Conservation (phyloP, 2,329 filamentous ascomycete species). For the Paraphaeosphaeria sporulosa region DNA sequence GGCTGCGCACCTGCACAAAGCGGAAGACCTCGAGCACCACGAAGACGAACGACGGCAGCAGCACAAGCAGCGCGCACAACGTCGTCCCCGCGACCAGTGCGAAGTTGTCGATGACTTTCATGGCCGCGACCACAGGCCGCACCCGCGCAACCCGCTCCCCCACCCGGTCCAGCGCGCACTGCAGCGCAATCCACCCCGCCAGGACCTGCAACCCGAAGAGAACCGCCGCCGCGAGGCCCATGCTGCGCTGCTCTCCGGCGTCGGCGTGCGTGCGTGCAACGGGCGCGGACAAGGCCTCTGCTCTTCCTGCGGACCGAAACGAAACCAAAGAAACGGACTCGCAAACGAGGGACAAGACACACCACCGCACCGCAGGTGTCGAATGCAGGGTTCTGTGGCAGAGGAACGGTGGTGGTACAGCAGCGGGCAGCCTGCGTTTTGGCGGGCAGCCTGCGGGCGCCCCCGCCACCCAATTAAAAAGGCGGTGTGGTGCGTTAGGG, state of each 20-base stretch:
- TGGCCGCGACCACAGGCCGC: conserved; percentile 8
- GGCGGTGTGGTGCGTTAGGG: conserved; percentile 11
- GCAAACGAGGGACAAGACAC: conserved; percentile 3
- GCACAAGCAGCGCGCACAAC: conserved; percentile 18
- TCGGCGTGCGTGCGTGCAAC: not conserved
- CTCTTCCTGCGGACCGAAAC: not conserved
- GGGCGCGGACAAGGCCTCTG: not conserved
- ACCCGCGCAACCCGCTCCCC: conserved; percentile 9
- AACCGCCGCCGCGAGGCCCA: conserved; percentile 6
- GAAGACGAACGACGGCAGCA: conserved; percentile 17
- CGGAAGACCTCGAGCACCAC: conserved; percentile 17
- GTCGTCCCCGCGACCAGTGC: conserved; percentile 13
- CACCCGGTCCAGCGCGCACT: conserved; percentile 11
- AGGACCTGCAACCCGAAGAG: conserved; percentile 11
- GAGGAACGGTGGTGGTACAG: conserved; percentile 10
- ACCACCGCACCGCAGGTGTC: not conserved
- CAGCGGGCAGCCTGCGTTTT: not conserved
- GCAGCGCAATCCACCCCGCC: conserved; percentile 16
- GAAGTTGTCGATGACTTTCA: conserved; percentile 14
- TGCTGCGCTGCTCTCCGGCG: not conserved
- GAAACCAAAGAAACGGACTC: not conserved
- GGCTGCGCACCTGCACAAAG: conserved; percentile 12
- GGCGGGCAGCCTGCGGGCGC: not conserved
- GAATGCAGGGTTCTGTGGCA: conserved; percentile 5
- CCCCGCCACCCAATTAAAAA: conserved; percentile 17